Base-by-base conservation (phyloP, 2,329 filamentous ascomycete genomes). In the Mycosphaerella sp. region DNA sequence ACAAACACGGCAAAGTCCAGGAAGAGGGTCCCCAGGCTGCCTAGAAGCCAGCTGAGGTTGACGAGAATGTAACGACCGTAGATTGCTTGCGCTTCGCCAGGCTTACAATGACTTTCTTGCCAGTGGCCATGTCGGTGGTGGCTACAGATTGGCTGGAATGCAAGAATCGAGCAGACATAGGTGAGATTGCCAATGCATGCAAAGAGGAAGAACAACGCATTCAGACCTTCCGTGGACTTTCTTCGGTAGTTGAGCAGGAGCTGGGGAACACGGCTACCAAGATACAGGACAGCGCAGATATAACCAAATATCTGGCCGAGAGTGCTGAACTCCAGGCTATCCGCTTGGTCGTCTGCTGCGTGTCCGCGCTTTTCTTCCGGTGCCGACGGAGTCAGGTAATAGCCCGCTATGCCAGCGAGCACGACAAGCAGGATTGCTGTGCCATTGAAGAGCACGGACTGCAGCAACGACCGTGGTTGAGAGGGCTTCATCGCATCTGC, bases 171-270 rank as follows among this genome's bases (percentile, higher is more conserved):
- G 38, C 95, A 75, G 14, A 96, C 91, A 66, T 95, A 97, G 0
- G 91, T 96, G 60, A 95, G 71, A 69, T 98, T 98, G 2, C 93
- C 93, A 5, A 97, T 82, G 68, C 92, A 97, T 4, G 93, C 93
- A 69, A 98, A 97, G 21, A 97, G 77, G 75, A 97, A 97, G 73
- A 97, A 98, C 9, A 97, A 79, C 74, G 96, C 84, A 60, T 87
- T 92, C 17, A 98, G 85, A 3, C 93, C 93, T 53, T 97, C 91
- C 1, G 91, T 96, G 42, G 86, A 91, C 74, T 95, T 95, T 59
- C 93, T 85, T 17, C 88, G 83, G 75, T 89, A 95, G 72, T 97
- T 98, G 50, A 97, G 81, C 6, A 96, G 78, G 1, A 98, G 78
- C 73, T 98, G 93, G 0, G 93, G 93, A 6, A 97, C 73, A 7